Base-by-base conservation (phyloP, 2,329 filamentous ascomycete species). In the Neurospora crassa region DNA sequence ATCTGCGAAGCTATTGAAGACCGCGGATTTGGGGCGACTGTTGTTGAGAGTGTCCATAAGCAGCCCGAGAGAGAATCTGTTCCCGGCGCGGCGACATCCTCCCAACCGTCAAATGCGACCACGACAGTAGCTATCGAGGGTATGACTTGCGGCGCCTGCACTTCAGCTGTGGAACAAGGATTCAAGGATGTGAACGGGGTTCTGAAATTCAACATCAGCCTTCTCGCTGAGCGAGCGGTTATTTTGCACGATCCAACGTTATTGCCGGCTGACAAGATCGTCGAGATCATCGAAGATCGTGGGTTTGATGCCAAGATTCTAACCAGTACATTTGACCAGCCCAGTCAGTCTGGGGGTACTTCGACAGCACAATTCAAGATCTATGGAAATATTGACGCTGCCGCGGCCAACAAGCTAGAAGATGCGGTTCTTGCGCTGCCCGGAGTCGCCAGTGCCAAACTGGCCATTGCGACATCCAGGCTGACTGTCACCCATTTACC, bases 91-190 rank as follows among this genome's bases (percentile, higher is more conserved):
- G 75, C 72, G 5, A 74, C 76, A n/a, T 76, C 76, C 70, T 76
- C 79, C 72, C 79, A 79, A 71, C 80, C 83, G 73, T 81, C 82
- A 69, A 77, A 87, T 4, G 85, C 90, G 71, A 92, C 89, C 0
- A 97, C 94, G 0, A 98, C 94, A 0, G 86, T 99, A 20, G 90
- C 92, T 5, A 92, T 99, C 70, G 93, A 96, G 75, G 96, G 96
- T 69, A 99, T 99, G 96, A 99, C 96, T 1, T 98, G 96, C 79
- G 95, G 95, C 29, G 93, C 96, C 59, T 99, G 96, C 81, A 98
- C 96, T 0, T 95, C 95, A 1, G 94, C 95, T 6, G 90, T 98
- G 1, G 92, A 97, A 78, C 87, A 88, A 69, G 93, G 92, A 3
- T 96, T 99, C 81, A 88, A 89, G 75, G 88, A 87, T 74, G 81